Conservation (phyloP, 2,329 filamentous ascomycete genomes). For the Ophiostoma tasmaniense region DNA sequence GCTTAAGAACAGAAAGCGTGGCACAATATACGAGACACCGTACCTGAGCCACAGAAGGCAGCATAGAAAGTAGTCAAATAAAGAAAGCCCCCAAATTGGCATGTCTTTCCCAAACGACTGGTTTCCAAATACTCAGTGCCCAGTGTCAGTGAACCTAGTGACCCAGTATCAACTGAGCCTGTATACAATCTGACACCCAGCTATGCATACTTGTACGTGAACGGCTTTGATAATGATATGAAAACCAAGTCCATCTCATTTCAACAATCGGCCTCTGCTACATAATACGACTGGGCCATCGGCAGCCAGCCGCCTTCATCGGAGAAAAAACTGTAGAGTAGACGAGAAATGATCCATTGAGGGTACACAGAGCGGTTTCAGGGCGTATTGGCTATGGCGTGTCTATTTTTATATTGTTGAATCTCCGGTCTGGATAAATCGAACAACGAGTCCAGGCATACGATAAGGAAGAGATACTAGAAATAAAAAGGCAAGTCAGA, state of each 20-base stretch:
- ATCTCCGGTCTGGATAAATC: background rate
- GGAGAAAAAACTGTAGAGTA: background rate
- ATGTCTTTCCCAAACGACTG: constrained; percentile 9
- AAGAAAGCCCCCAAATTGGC: constrained; percentile 10
- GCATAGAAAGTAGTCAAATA: background rate
- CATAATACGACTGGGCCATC: background rate
- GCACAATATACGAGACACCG: background rate
- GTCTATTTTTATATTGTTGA: background rate
- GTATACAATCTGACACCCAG: background rate
- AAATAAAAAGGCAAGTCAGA: background rate
- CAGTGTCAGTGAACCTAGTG: too few species aligned
- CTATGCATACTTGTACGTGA: background rate
- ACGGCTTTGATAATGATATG: background rate
- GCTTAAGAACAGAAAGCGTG: background rate
- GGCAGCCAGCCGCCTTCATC: background rate
- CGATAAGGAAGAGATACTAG: background rate
- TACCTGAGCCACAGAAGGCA: background rate
- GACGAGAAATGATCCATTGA: constrained; percentile 1
- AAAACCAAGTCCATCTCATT: background rate
- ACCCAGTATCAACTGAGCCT: background rate
- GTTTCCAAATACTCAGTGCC: background rate
- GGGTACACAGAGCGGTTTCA: background rate
- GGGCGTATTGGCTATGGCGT: background rate
- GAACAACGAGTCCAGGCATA: background rate
- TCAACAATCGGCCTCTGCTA: background rate